A percentile compares a stretch with the other conserved stretches of the same genome.
Evolutionary conservation across 2,329 filamentous ascomycete species (phyloP).

Genomic region (Claviceps sp.): DNA sequence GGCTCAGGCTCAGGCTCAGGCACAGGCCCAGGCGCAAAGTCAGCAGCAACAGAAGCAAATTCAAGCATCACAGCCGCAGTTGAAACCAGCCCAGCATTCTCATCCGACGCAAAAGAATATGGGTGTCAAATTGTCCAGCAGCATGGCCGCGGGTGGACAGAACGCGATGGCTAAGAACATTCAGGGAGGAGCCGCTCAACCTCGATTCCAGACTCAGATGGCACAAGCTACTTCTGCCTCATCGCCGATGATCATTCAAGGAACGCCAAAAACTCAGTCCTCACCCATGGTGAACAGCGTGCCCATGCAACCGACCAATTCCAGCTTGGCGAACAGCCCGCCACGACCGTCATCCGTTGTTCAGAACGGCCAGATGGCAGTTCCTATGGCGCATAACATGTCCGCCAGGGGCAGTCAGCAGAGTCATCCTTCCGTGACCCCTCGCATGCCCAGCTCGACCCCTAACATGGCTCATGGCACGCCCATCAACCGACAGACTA

Average conservation of each 20-base stretch:
- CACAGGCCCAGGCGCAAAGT: slow-evolving; percentile 1
- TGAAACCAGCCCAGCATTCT: slow-evolving; percentile 19
- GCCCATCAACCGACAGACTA: slow-evolving; percentile 38
- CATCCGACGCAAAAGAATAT: slow-evolving; percentile 25
- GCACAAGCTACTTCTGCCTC: slow-evolving; percentile 45
- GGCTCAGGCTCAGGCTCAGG: slow-evolving; percentile 1
- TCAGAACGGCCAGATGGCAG: slow-evolving; percentile 44
- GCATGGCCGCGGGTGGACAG: slow-evolving; percentile 15
- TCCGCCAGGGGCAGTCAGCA: slow-evolving; percentile 52
- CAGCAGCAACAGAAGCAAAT: slow-evolving; percentile 1
- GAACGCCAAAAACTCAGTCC: slow-evolving; percentile 50
- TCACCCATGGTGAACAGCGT: slow-evolving; percentile 51
- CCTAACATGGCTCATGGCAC: slow-evolving; percentile 48
- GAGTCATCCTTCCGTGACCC: slow-evolving; percentile 50
- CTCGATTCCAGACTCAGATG: slow-evolving; percentile 40
- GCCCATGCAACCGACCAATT: slow-evolving; percentile 51
- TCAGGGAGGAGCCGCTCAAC: slow-evolving; percentile 23
- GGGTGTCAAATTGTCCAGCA: slow-evolving; percentile 25
- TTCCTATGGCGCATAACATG: slow-evolving; percentile 49
- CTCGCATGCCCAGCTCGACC: slow-evolving; percentile 46
- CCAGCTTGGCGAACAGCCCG: slow-evolving; percentile 56
- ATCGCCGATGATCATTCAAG: slow-evolving; percentile 53
- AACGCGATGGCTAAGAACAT: slow-evolving; percentile 27
- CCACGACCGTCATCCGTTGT: slow-evolving; percentile 52
- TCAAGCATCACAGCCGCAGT: slow-evolving; percentile 1